Conservation (phyloP, 2,329 filamentous ascomycete genomes). For the Capronia americana region DNA sequence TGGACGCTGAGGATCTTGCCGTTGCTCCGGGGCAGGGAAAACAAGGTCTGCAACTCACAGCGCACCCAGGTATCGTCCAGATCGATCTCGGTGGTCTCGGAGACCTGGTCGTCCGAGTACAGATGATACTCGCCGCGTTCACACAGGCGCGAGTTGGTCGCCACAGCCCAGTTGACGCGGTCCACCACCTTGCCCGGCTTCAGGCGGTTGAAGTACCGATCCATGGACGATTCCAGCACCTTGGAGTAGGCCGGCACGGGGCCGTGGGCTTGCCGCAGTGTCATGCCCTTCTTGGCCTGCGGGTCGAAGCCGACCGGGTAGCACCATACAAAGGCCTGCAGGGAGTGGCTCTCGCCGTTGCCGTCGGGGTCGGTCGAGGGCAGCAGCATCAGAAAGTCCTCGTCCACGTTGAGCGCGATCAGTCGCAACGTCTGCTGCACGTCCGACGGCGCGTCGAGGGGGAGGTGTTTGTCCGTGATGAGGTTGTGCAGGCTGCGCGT, state of each 20-base stretch:
- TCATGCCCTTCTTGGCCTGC: slow-evolving; percentile 26
- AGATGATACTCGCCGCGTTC: too few relatives aligned
- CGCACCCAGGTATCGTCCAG: slow-evolving; percentile 6
- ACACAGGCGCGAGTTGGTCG: too few relatives aligned
- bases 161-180: too few relatives aligned
- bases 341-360: slow-evolving; percentile 20
- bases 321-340: slow-evolving; percentile 31
- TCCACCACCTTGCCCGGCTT: not conserved
- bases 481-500: too few relatives aligned
- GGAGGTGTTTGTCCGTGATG: too few relatives aligned
- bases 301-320: slow-evolving; percentile 31
- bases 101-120: too few relatives aligned
- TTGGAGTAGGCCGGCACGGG: slow-evolving; percentile 16
- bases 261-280: slow-evolving; percentile 42
- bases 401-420: too few relatives aligned
- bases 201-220: slow-evolving; percentile 8
- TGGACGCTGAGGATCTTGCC: slow-evolving; percentile 11
- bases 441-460: too few relatives aligned
- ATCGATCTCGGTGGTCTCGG: too few relatives aligned
- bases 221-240: slow-evolving; percentile 21
- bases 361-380: slow-evolving; percentile 2
- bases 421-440: too few relatives aligned
- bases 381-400: too few relatives aligned
- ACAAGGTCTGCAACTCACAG: slow-evolving; percentile 10
- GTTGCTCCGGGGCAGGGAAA: slow-evolving; percentile 2